Evolutionary conservation across 192 early-diverging fungal species (phyloP).

Genomic region (Coemansia sp.): DNA sequence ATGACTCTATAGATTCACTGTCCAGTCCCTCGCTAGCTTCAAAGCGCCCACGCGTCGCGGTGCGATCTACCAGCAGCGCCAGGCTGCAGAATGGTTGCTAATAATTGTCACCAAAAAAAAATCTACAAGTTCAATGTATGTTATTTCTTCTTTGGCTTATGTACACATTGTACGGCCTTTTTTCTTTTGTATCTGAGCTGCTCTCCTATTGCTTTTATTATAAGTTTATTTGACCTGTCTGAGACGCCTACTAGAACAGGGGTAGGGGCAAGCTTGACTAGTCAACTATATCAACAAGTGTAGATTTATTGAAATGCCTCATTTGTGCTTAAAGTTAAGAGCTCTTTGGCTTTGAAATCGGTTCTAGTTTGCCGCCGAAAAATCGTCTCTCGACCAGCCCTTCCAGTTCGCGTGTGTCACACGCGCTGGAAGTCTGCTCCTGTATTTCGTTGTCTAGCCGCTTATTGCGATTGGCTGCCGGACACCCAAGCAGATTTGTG

Average conservation of each 20-base stretch:
- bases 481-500: slow-evolving; percentile 48
- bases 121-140: neutral
- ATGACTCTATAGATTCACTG: slow-evolving; percentile 17
- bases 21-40: slow-evolving; percentile 23
- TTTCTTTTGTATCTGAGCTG: neutral
- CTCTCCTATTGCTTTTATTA: neutral
- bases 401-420: neutral
- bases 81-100: slow-evolving; percentile 11
- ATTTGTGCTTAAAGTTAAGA: neutral
- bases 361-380: slow-evolving; percentile 23
- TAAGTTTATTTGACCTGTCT: neutral
- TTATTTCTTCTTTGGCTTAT: slow-evolving; percentile 1
- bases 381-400: neutral
- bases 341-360: neutral
- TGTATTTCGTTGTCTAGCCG: slow-evolving; percentile 27
- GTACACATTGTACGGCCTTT: too few relatives aligned
- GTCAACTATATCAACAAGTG: too few relatives aligned
- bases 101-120: neutral
- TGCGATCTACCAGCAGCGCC: slow-evolving; percentile 19
- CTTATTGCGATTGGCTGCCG: slow-evolving; percentile 41
- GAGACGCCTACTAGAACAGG: neutral
- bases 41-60: slow-evolving; percentile 35
- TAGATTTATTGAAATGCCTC: too few relatives aligned
- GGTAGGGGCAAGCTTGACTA: too few relatives aligned
- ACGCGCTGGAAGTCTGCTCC: slow-evolving; percentile 1